These are phyloP conservation scores for Penicillium lividum DNA, from an alignment of 495 filamentous ascomycete species.

Conservation along the genomic window DNA sequence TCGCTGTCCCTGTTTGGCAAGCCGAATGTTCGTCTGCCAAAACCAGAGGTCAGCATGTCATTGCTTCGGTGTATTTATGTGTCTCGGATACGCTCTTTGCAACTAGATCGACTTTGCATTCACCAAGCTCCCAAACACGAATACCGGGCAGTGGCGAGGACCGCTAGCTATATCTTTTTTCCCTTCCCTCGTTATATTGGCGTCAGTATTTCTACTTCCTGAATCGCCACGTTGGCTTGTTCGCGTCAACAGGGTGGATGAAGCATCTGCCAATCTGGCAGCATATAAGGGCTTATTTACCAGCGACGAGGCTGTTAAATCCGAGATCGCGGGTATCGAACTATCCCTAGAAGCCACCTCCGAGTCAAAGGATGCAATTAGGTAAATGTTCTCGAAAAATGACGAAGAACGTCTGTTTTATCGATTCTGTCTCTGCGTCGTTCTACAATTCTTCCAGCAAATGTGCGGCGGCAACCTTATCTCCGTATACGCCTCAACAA, in stretches of 20 bases:
- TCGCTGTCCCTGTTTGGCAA: slow-evolving; percentile 52
- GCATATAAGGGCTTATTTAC: slow-evolving; percentile 25
- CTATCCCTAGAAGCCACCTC: slow-evolving; percentile 33
- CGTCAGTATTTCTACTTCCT: slow-evolving; percentile 58
- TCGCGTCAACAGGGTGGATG: slow-evolving; percentile 52
- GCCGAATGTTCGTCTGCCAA: slow-evolving; percentile 44
- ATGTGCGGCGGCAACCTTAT: slow-evolving; percentile 34
- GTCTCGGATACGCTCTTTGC: slow-evolving; percentile 46
- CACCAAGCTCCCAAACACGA: slow-evolving; percentile 36
- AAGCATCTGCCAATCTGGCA: slow-evolving; percentile 45
- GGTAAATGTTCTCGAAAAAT: slow-evolving; percentile 26
- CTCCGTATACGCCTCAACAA: slow-evolving; percentile 27
- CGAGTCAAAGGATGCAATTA: slow-evolving; percentile 16
- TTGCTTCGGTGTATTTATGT: slow-evolving; percentile 50
- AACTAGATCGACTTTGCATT: slow-evolving; percentile 47
- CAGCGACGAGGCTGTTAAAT: slow-evolving; percentile 24
- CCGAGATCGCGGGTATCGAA: slow-evolving; percentile 38
- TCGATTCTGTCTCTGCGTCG: slow-evolving; percentile 34
- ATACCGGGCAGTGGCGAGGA: slow-evolving; percentile 48
- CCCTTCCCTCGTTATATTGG: slow-evolving; percentile 59
- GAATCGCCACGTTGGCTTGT: slow-evolving; percentile 65
- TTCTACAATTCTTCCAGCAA: slow-evolving; percentile 40
- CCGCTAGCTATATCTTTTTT: slow-evolving; percentile 56
- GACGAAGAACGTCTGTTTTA: slow-evolving; percentile 29
- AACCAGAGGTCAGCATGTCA: slow-evolving; percentile 37